Conservation (phyloP, 1,284 basidiomycete species). For the Pseudozyma pruni region DNA sequence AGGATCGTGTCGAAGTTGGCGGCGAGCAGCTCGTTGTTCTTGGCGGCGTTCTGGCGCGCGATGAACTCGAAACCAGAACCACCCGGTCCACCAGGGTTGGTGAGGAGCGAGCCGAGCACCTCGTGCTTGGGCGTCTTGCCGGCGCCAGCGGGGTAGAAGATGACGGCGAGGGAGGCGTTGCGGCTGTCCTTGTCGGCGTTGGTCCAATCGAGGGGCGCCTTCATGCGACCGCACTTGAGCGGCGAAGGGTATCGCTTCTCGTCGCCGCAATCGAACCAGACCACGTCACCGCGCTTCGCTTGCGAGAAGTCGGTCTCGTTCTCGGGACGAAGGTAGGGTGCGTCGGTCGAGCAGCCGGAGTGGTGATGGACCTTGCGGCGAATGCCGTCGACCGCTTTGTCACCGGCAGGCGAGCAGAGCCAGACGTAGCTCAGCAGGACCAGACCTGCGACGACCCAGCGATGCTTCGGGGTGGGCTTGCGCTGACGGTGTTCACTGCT, state of each 20-base stretch:
- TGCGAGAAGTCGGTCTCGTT: slow-evolving; percentile 45
- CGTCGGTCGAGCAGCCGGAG: slow-evolving; percentile 9
- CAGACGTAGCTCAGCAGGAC: slow-evolving; percentile 20
- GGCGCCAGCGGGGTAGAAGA: slow-evolving; percentile 52
- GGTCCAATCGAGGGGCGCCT: slow-evolving; percentile 52
- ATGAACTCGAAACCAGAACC: slow-evolving; percentile 47
- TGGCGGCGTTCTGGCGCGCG: slow-evolving; percentile 24
- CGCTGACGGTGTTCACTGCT: slow-evolving; percentile 9
- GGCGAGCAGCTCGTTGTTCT: slow-evolving; percentile 29
- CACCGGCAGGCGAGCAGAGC: slow-evolving; percentile 19
- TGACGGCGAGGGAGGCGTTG: slow-evolving; percentile 48
- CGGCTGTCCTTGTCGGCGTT: slow-evolving; percentile 41
- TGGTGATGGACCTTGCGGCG: slow-evolving; percentile 15
- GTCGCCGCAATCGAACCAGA: slow-evolving; percentile 45
- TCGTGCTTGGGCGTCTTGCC: slow-evolving; percentile 38
- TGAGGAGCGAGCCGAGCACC: slow-evolving; percentile 46
- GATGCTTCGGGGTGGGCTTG: slow-evolving; percentile 19
- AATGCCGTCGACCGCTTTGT: slow-evolving; percentile 11
- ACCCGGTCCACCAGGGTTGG: slow-evolving; percentile 56
- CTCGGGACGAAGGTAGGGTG: slow-evolving; percentile 22
- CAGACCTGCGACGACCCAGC: slow-evolving; percentile 16
- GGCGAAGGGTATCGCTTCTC: slow-evolving; percentile 34
- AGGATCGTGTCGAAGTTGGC: slow-evolving; percentile 42
- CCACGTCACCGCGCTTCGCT: slow-evolving; percentile 36
- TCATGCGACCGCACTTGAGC: slow-evolving; percentile 51